Percentiles rank a stretch among this genome's conserved stretches.
These are phyloP conservation scores for Pyrenochaeta sp. DNA, from an alignment of 2,329 filamentous ascomycete genomes.

Conservation along the genomic window DNA sequence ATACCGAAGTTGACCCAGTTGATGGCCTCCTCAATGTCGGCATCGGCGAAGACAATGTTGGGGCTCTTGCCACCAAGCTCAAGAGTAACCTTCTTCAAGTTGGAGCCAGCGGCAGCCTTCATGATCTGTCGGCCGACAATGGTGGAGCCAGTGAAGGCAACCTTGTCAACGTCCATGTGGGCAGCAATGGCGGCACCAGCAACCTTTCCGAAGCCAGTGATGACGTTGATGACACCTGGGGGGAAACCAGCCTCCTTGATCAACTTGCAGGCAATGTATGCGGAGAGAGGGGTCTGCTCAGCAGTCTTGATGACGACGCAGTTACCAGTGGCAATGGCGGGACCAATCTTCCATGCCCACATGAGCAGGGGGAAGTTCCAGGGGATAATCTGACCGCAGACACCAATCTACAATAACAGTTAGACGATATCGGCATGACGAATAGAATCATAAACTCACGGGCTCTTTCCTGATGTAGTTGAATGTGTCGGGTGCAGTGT, in stretches of 20 bases:
- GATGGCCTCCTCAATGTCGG: slow-evolving; percentile 78
- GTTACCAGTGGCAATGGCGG: slow-evolving; percentile 76
- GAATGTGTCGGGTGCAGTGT: slow-evolving; percentile 79
- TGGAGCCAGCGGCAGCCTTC: slow-evolving; percentile 79
- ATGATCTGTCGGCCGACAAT: slow-evolving; percentile 76
- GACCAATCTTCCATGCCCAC: slow-evolving; percentile 83
- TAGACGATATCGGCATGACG: too few relatives aligned
- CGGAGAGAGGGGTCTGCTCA: slow-evolving; percentile 78
- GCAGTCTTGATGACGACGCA: slow-evolving; percentile 76
- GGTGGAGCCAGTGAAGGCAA: slow-evolving; percentile 83
- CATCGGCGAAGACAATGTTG: slow-evolving; percentile 81
- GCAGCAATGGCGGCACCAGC: slow-evolving; percentile 78
- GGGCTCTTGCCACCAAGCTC: slow-evolving; percentile 83
- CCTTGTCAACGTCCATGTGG: slow-evolving; percentile 84
- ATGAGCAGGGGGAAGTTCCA: slow-evolving; percentile 89
- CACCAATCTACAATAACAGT: slow-evolving; percentile 72
- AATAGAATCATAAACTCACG: too few relatives aligned
- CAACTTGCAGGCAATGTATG: slow-evolving; percentile 68
- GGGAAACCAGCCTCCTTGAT: slow-evolving; percentile 82
- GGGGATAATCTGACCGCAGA: slow-evolving; percentile 87
- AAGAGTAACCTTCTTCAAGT: slow-evolving; percentile 83
- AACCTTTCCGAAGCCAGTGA: slow-evolving; percentile 78
- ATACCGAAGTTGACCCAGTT: slow-evolving; percentile 75
- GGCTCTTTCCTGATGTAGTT: slow-evolving; percentile 85
- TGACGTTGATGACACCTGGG: slow-evolving; percentile 77